Conservation (phyloP, 805 yeast genomes). For the Ogataea angusta region DNA sequence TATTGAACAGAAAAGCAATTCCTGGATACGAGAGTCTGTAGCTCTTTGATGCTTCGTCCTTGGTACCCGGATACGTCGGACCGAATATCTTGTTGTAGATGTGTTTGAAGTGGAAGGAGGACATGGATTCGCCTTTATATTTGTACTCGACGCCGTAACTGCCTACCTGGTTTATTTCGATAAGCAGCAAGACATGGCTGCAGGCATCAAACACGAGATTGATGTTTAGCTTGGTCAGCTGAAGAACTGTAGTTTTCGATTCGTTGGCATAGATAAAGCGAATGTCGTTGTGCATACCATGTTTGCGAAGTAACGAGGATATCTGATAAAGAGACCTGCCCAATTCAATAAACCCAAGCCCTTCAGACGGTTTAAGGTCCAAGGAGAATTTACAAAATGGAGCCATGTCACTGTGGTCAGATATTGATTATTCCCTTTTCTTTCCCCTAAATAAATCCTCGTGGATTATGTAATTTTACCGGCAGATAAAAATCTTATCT, state of each 20-base stretch:
- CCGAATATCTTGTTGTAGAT: conserved; percentile 58
- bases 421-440: conserved; percentile 6
- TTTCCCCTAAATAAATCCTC: background rate
- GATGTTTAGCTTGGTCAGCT: conserved; percentile 20
- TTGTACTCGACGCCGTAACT: conserved; percentile 14
- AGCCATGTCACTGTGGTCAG: conserved; percentile 1
- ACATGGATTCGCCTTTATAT: conserved; percentile 24
- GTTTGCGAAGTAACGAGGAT: conserved; percentile 14
- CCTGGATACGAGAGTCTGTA: conserved; percentile 58
- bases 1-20: conserved; percentile 45
- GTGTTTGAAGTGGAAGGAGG: conserved; percentile 34
- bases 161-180: conserved; percentile 23
- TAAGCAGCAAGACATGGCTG: conserved; percentile 26
- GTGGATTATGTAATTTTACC: conserved; percentile 7
- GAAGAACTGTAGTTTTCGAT: conserved; percentile 19
- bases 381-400: conserved; percentile 11
- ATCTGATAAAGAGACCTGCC: conserved; percentile 27
- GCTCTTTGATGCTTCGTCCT: conserved; percentile 24
- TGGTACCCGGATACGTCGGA: conserved; percentile 56
- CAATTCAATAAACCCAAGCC: conserved; percentile 25
- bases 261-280: conserved; percentile 23
- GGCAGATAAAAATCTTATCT: conserved; percentile 7
- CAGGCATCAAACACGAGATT: conserved; percentile 27
- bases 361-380: conserved; percentile 26
- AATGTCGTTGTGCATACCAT: conserved; percentile 17